phyloP scores from a whole-genome alignment of 2,329 filamentous ascomycete species.

The Sphaerulina vaccinii region DNA sequence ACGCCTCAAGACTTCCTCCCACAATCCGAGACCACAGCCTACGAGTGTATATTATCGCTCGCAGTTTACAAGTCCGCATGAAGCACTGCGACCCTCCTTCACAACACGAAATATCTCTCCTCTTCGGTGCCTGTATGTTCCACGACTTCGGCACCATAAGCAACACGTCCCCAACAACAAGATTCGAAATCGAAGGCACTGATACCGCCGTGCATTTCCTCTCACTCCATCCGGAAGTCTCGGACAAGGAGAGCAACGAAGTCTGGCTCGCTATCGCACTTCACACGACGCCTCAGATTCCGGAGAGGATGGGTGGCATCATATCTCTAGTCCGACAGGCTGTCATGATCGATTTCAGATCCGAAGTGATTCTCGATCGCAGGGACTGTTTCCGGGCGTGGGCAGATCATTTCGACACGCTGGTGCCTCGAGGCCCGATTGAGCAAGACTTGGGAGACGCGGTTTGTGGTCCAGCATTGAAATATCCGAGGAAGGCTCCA shows the following conservation, averaged over 20 bases:
- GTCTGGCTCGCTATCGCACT: slow-evolving; percentile 49
- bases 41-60: not conserved
- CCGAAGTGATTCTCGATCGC: slow-evolving; percentile 2
- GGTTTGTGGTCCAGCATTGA: slow-evolving; percentile 43
- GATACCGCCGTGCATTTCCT: slow-evolving; percentile 43
- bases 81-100: not conserved
- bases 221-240: slow-evolving; percentile 15
- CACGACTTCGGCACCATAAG: slow-evolving; percentile 38
- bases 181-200: slow-evolving; percentile 49
- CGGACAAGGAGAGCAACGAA: slow-evolving; percentile 37
- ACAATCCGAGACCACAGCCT: not conserved
- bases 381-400: not conserved
- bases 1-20: not conserved
- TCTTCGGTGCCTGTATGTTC: slow-evolving; percentile 37
- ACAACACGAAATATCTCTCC: slow-evolving; percentile 10
- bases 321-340: slow-evolving; percentile 40
- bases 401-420: slow-evolving; percentile 30
- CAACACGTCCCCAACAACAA: slow-evolving; percentile 30
- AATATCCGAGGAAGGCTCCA: slow-evolving; percentile 42
- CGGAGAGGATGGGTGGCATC: slow-evolving; percentile 45
- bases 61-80: not conserved
- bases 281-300: slow-evolving; percentile 47
- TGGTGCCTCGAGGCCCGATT: slow-evolving; percentile 39
- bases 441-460: slow-evolving; percentile 47
- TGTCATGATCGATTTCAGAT: slow-evolving; percentile 43